Base-by-base conservation (phyloP, 306 rosid genomes). In the Vicia faba region DNA sequence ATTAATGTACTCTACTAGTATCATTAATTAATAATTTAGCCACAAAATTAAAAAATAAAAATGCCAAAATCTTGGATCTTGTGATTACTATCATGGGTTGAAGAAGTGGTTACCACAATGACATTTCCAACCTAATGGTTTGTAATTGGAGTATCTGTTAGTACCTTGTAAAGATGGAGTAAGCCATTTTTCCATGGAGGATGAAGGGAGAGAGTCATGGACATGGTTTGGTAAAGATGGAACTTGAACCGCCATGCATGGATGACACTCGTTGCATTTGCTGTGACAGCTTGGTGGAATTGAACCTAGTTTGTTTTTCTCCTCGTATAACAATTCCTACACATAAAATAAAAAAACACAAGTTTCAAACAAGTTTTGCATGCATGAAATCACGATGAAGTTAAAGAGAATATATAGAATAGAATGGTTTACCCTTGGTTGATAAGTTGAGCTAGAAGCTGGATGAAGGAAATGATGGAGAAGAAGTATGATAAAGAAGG, bases 51-150 rank as follows among this genome's bases (percentile, higher is more conserved):
- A 20, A 1, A 1, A 20, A 20, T 20, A 11, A 20, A 6, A 3
- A 13, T 11, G 33, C 33, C 33, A 53, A 53, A 53, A 53, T 23
- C 15, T 53, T 53, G 31, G 59, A 53, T 53, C 59, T 11, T 18
- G 31, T 51, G 58, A 28, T 36, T 26, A 13, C 75, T 79, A 13
- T 76, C 80, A 95, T 7, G 99, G 99, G 71, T 91, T 88, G 82
- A 83, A 95, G 66, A 95, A 79, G 76, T 79, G 96, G 56, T 83
- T 61, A 48, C 87, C 86, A 63, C 99, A 95, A 2, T 74, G 89
- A 70, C 99, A 95, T 78, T 95, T 95, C 99, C 99, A 95, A 33
- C 92, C 96, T 78, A 95, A 64, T 3, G 97, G 97, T 82, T 95
- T 95, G 97, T 95, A 95, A 85, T 90, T 88, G 20, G 97, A 84